Percentiles rank a stretch among this genome's conserved stretches.
phyloP scores from a whole-genome alignment of 768 basidiomycete genomes.

The Serendipita indica region DNA sequence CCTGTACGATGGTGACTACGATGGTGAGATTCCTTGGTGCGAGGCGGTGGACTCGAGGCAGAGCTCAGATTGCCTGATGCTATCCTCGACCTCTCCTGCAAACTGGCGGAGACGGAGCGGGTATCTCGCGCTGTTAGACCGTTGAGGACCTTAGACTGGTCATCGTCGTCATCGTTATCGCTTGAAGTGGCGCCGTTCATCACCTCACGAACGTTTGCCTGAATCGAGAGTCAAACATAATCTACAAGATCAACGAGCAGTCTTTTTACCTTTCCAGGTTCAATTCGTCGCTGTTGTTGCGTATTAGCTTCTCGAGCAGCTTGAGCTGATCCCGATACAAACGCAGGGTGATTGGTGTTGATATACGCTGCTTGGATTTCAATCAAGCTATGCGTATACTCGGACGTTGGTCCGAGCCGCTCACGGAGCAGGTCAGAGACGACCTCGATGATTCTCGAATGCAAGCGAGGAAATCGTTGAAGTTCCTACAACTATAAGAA shows the following conservation, averaged over 20 bases:
- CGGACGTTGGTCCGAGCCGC: constrained; percentile 87
- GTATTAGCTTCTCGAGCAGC: constrained; percentile 29
- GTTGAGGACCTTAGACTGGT: constrained; percentile 34
- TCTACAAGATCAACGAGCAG: not conserved
- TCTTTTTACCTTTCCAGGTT: not conserved
- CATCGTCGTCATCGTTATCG: constrained; percentile 55
- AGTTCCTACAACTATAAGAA: constrained; percentile 53
- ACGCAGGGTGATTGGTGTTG: constrained; percentile 96
- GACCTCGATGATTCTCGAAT: constrained; percentile 86
- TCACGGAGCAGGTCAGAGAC: constrained; percentile 95
- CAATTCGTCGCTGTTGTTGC: not conserved
- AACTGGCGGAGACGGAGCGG: constrained; percentile 63
- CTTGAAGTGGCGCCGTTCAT: constrained; percentile 19
- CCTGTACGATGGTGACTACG: not conserved
- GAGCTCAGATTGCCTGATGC: constrained; percentile 20
- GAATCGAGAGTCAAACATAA: not conserved
- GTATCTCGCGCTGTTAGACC: constrained; percentile 37
- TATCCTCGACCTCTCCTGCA: constrained; percentile 57
- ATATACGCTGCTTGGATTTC: constrained; percentile 97
- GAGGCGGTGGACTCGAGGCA: constrained; percentile 19
- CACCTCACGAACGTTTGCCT: not conserved
- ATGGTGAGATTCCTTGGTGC: not conserved
- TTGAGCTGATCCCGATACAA: constrained; percentile 63
- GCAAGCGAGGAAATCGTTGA: constrained; percentile 85
- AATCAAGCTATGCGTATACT: constrained; percentile 92